Conservation (phyloP, 768 basidiomycete species). For the Clitopilus hobsonii region DNA sequence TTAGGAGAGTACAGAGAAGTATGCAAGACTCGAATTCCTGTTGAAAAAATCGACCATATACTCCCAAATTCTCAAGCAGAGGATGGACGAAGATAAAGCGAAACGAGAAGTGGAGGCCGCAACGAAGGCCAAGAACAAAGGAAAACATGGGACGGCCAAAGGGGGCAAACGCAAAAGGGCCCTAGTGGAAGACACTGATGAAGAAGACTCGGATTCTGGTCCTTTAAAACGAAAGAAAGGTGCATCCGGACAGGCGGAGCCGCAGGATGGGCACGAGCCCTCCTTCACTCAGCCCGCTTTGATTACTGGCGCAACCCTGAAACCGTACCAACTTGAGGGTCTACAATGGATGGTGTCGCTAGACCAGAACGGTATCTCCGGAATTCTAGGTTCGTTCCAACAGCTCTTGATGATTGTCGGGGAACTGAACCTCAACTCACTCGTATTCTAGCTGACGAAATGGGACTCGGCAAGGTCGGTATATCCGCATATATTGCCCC, state of each 20-base stretch:
- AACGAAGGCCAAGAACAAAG: conserved; percentile 6
- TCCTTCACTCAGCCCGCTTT: conserved; percentile 70
- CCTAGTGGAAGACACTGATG: conserved; percentile 10
- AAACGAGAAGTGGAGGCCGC: conserved; percentile 16
- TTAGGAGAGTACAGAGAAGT: conserved; percentile 49
- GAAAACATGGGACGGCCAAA: conserved; percentile 3
- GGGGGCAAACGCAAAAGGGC: conserved; percentile 17
- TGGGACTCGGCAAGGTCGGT: conserved; percentile 80
- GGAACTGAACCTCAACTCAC: neutral
- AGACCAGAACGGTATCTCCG: conserved; percentile 80
- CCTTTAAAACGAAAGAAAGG: conserved; percentile 17
- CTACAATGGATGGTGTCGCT: conserved; percentile 93
- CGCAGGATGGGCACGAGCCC: conserved; percentile 19
- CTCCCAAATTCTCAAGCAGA: conserved; percentile 61
- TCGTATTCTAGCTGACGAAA: conserved; percentile 74
- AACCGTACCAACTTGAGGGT: conserved; percentile 90
- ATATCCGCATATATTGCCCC: conserved; percentile 16
- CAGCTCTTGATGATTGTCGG: conserved; percentile 3
- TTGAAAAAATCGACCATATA: conserved; percentile 77
- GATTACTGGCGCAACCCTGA: conserved; percentile 81
- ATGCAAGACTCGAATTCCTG: conserved; percentile 54
- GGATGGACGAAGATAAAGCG: conserved; percentile 64
- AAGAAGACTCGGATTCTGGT: conserved; percentile 8
- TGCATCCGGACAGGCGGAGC: conserved; percentile 10
- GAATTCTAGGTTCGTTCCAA: conserved; percentile 54